Evolutionary conservation across 2,329 filamentous ascomycete genomes (phyloP).

Genomic region (Cytospora schulzeri): DNA sequence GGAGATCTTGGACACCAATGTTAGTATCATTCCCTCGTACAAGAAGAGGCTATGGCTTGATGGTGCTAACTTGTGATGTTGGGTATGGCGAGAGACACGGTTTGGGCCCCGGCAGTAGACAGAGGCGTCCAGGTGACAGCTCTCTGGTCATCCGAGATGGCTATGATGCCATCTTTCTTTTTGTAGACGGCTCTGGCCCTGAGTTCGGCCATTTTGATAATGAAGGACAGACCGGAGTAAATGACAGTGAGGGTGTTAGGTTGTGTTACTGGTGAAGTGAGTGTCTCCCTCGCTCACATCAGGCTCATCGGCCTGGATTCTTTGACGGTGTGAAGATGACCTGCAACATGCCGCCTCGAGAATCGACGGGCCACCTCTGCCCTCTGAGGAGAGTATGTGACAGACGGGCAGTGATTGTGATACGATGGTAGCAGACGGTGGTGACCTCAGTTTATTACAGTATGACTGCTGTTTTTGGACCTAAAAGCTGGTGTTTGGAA

Average conservation of each 20-base stretch:
- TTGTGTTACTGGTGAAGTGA: not conserved
- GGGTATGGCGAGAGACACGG: slow-evolving; percentile 69
- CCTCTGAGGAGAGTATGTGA: not conserved
- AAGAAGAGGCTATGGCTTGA: not conserved
- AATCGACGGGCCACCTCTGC: not conserved
- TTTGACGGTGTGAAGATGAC: not conserved
- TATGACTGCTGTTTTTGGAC: not conserved
- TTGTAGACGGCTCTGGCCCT: slow-evolving; percentile 79
- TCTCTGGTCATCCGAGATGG: slow-evolving; percentile 71
- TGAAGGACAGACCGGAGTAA: not conserved
- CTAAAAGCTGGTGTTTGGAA: not conserved
- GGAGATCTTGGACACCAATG: slow-evolving; percentile 66
- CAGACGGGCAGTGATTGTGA: not conserved
- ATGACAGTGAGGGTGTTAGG: not conserved
- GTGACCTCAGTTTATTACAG: not conserved
- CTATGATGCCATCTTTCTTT: slow-evolving; percentile 89
- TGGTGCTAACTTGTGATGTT: slow-evolving; percentile 75
- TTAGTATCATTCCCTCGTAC: slow-evolving; percentile 20
- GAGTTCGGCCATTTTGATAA: slow-evolving; percentile 55
- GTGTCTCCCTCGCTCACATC: not conserved
- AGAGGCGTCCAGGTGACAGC: slow-evolving; percentile 81
- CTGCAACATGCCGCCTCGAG: not conserved
- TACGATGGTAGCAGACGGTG: not conserved
- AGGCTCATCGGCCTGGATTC: slow-evolving; percentile 11
- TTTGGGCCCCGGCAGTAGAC: slow-evolving; percentile 61